Percentiles rank a stretch among this genome's conserved stretches.
phyloP scores from a whole-genome alignment of 1,139 yeast species.

The Scheffersomyces cryptocercus region DNA sequence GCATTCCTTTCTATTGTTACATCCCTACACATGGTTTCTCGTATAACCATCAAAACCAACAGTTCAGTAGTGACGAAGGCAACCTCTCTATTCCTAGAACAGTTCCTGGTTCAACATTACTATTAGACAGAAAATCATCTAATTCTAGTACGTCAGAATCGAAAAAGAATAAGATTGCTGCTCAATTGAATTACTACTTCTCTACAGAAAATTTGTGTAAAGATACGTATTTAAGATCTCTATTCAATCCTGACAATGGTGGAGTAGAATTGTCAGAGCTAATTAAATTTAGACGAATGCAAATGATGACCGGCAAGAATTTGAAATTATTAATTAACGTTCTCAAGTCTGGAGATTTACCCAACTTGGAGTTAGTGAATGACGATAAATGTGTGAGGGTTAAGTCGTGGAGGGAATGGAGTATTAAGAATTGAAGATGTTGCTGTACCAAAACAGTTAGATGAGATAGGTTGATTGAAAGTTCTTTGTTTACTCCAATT shows the following conservation, averaged over 20 bases:
- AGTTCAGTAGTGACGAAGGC: too few species aligned
- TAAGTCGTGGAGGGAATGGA: conserved; percentile 21
- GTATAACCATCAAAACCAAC: too few species aligned
- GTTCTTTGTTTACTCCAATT: conserved; percentile 7
- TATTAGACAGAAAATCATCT: too few species aligned
- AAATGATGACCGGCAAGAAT: conserved; percentile 21
- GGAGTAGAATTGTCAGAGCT: conserved; percentile 16
- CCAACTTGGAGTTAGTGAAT: conserved; percentile 16
- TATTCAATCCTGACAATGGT: conserved; percentile 20
- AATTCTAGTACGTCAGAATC: too few species aligned
- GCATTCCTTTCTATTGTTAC: too few species aligned
- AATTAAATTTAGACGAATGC: conserved; percentile 20
- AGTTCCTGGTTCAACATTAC: too few species aligned
- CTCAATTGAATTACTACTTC: conserved; percentile 26
- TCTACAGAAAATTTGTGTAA: conserved; percentile 27
- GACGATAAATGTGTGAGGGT: conserved; percentile 14
- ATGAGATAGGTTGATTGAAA: conserved; percentile 35
- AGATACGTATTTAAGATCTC: conserved; percentile 22
- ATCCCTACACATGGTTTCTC: too few species aligned
- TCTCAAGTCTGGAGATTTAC: conserved; percentile 13
- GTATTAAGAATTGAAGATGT: too few species aligned
- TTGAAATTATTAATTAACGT: conserved; percentile 13
- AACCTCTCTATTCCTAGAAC: too few species aligned
- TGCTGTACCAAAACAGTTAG: background rate
- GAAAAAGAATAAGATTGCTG: conserved; percentile 7